Conservation (phyloP, 2,329 filamentous ascomycete species). For the Botryotinia globosa region DNA sequence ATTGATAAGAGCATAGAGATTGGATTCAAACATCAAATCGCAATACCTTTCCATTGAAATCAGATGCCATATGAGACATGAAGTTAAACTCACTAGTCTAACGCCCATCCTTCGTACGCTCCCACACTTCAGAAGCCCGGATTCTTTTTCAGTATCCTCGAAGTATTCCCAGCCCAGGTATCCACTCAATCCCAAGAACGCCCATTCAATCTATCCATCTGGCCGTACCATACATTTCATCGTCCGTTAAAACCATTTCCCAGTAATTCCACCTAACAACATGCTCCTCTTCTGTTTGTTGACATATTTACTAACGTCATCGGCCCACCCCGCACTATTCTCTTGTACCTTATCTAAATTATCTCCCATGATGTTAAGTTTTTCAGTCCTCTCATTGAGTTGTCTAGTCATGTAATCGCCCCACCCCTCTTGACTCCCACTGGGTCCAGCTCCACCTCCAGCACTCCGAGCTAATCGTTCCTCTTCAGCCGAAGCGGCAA, state of each 20-base stretch:
- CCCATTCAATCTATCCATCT: neutral
- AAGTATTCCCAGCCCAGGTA: neutral
- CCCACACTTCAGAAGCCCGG: too few relatives aligned
- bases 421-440: constrained; percentile 56
- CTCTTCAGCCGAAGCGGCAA: constrained; percentile 74
- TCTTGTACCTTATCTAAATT: constrained; percentile 79
- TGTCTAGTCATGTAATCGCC: constrained; percentile 81
- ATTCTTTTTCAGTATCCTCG: neutral
- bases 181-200: constrained; percentile 12
- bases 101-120: neutral
- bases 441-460: constrained; percentile 37
- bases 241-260: constrained; percentile 48
- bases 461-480: constrained; percentile 55
- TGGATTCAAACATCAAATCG: neutral
- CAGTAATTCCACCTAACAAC: constrained; percentile 66
- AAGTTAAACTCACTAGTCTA: neutral
- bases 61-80: neutral
- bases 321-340: constrained; percentile 77
- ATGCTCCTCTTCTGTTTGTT: constrained; percentile 83
- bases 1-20: neutral
- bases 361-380: constrained; percentile 77
- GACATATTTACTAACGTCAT: constrained; percentile 85
- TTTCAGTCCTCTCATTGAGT: constrained; percentile 87
- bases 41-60: neutral
- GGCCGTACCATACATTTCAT: neutral